Base-by-base conservation (phyloP, 2,329 filamentous ascomycete genomes). In the Cladophialophora exuberans region DNA sequence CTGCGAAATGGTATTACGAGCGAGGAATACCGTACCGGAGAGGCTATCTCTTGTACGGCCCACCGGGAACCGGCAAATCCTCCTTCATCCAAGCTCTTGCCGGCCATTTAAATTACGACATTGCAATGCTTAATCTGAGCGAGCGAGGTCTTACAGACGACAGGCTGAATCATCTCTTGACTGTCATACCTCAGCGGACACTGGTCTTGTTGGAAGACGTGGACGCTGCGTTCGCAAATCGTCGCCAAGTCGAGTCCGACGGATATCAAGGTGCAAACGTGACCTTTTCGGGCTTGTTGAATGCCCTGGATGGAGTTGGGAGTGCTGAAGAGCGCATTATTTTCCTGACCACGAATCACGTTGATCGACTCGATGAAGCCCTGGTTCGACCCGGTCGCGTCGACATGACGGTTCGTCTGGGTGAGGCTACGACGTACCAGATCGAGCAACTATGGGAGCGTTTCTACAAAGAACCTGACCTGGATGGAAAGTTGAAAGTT, bases 71-170 rank as follows among this genome's bases (percentile, higher is more conserved):
- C 36, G 95, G 90, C 30, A 97, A 96, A 76, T 97, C 88, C 57
- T 96, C 90, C 0, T 97, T 99, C 65, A 97, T 99, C 60, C 91
- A 97, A 72, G 92, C 94, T 0, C 76, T 99, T 36, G 94, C 94
- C 0, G 93, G 91, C n/a, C 86, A 94, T 67, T 74, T 97, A 53
- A 90, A 96, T 69, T 96, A 93, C 70, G 89, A 89, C 65, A 94
- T 97, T 64, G 91, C 92, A 48, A 92, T 96, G 74, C 79, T 97
- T 62, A 96, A 96, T 65, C 81, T 97, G 25, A 94, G 89, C 72
- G 90, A 96, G 74, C 82, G 90, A 51, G 92, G 92, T 13, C 81
- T 97, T 68, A 96, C 90, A 2, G 93, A 97, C 65, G 90, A 96
- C 68, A 85, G 92, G 62, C 76, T 97, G 51, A 92, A 93, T 20